Base-by-base conservation (phyloP, 306 rosid genomes). In the Potentilla sterilis region DNA sequence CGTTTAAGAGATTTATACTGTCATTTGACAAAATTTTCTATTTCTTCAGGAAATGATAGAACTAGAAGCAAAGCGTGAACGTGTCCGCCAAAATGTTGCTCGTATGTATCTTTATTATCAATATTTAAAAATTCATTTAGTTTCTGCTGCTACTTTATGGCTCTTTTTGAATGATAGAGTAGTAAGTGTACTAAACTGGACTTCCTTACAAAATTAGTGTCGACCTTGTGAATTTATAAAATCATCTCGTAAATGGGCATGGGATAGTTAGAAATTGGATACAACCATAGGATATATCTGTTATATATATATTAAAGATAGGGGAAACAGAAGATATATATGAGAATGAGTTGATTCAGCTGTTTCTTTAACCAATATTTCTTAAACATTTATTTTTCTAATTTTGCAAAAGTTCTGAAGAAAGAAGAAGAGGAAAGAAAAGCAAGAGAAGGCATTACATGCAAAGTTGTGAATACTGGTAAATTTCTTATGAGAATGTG, bases 31-130 rank as follows among this genome's bases (percentile, higher is more conserved):
- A 19, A 66, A n/a, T 61, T 75, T 52, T 66, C 59, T 48, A 69
- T 55, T 51, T 73, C 48, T 82, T 77, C 85, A 95, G 99, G 99
- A 92, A 84, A 85, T 90, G 82, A 75, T 78, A 72, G 93, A 90
- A 48, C 62, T 95, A 86, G 97, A 90, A 83, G 88, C 92, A 77
- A 90, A 90, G 84, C 99, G 97, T 67, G 96, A 95, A 81, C 92
- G 66, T 24, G 87, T 95, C 51, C 85, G 84, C 69, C 89, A 89
- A 71, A 90, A 95, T 85, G 97, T 95, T 85, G 92, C 92, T 75
- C 76, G 99, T 95, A 95, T 72, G 98, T 83, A 54, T 71, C 75
- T 34, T 72, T 70, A 76, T 64, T 47, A 32, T 67, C 80, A 64
- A 43, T 37, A 21, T 18, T 14, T 75, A 66, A 69, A n/a, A 55